These are phyloP conservation scores for Tulasnella sp. DNA, from an alignment of 768 basidiomycete genomes.

Conservation along the genomic window DNA sequence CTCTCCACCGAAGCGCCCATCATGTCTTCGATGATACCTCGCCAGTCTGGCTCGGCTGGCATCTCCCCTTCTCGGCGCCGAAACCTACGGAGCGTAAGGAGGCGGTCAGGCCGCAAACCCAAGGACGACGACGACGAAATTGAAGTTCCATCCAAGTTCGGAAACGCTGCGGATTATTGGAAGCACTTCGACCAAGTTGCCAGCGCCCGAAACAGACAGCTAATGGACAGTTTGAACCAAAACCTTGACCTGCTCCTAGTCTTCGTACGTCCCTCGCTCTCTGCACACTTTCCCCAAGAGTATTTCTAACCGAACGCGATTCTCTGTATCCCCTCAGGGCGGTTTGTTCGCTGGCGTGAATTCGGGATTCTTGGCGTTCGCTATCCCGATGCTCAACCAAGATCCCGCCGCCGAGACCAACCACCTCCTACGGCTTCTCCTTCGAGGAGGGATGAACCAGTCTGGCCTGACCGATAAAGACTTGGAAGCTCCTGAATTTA, in stretches of 20 bases:
- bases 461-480: no score
- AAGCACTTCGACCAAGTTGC: conserved; percentile 2
- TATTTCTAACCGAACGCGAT: background rate
- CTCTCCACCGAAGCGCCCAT: background rate
- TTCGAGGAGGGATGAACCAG: background rate
- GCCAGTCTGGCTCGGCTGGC: no score
- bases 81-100: background rate
- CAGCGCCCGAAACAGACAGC: background rate
- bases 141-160: background rate
- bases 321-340: background rate
- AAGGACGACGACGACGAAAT: background rate
- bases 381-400: background rate
- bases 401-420: background rate
- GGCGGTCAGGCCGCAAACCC: background rate
- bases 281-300: background rate
- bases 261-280: background rate
- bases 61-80: no score
- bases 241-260: background rate
- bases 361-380: background rate
- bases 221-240: background rate
- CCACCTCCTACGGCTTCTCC: background rate
- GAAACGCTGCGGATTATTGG: background rate
- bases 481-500: no score
- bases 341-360: conserved; percentile 1
- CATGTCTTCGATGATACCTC: no score